phyloP scores from a whole-genome alignment of 768 basidiomycete species.

The Mrakia frigida region DNA sequence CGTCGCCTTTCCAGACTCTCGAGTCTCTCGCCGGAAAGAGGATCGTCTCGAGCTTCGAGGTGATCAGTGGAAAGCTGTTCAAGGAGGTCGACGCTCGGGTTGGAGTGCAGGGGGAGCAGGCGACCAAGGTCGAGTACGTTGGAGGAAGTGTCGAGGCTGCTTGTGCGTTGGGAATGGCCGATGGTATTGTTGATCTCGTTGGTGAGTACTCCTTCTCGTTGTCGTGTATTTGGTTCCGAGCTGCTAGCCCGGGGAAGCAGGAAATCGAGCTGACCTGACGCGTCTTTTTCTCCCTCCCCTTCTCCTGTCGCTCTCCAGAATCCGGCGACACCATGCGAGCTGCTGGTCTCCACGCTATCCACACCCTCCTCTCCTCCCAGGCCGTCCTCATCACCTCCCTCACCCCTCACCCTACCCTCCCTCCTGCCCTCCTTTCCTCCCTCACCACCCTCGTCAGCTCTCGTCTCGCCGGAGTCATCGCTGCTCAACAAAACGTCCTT shows the following conservation, averaged over 20 bases:
- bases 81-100: conserved; percentile 46
- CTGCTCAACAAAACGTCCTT: conserved; percentile 59
- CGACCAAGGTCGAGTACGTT: conserved; percentile 86
- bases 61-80: conserved; percentile 78
- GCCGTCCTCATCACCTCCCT: conserved; percentile 82
- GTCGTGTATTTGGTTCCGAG: not conserved
- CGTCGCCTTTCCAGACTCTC: conserved; percentile 59
- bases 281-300: conserved; percentile 3
- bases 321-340: conserved; percentile 99
- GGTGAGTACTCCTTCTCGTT: conserved; percentile 53
- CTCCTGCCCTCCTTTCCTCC: conserved; percentile 63
- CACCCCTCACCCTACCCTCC: conserved; percentile 42
- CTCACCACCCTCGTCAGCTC: conserved; percentile 73
- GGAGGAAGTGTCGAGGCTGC: conserved; percentile 98
- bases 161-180: conserved; percentile 89
- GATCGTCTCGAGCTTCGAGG: conserved; percentile 90
- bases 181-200: conserved; percentile 96
- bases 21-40: conserved; percentile 84
- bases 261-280: not conserved
- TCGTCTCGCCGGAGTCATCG: conserved; percentile 32
- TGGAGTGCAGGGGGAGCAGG: conserved; percentile 51
- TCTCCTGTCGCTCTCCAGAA: conserved; percentile 52
- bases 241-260: not conserved
- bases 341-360: conserved; percentile 88
- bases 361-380: conserved; percentile 76